Conservation (phyloP, 1,284 basidiomycete genomes). For the Irpex sp. region DNA sequence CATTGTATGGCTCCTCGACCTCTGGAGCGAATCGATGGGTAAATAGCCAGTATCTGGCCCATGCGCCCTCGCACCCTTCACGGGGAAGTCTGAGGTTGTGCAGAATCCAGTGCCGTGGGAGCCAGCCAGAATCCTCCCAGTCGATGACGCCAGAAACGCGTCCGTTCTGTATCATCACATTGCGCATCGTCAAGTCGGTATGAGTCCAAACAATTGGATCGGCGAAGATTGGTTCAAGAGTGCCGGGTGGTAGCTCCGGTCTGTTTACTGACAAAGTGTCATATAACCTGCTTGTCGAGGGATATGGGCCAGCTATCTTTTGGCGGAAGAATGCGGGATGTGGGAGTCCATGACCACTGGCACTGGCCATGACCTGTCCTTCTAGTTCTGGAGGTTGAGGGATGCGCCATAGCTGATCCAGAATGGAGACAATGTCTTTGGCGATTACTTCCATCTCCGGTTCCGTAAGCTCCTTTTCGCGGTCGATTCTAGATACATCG, state of each 20-base stretch:
- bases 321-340: conserved; percentile 15
- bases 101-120: conserved; percentile 12
- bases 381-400: conserved; percentile 11
- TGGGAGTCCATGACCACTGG: conserved; percentile 19
- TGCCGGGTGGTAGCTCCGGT: neutral
- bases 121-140: conserved; percentile 24
- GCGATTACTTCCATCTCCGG: conserved; percentile 8
- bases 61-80: conserved; percentile 3
- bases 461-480: neutral
- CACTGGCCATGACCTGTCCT: conserved; percentile 20
- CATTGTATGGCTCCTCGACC: neutral
- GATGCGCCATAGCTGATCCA: conserved; percentile 14
- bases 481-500: conserved; percentile 4
- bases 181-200: conserved; percentile 18
- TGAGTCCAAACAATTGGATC: conserved; percentile 20
- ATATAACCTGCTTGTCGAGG: conserved; percentile 14
- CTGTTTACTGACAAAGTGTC: conserved; percentile 6
- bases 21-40: neutral
- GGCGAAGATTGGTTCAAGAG: conserved; percentile 1
- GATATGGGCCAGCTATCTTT: conserved; percentile 15
- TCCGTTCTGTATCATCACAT: conserved; percentile 19
- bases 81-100: conserved; percentile 2
- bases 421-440: conserved; percentile 11
- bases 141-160: conserved; percentile 20
- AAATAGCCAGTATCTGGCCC: conserved; percentile 6